Conservation (phyloP, 2,329 filamentous ascomycete genomes). For the Domatiomyces globalis region DNA sequence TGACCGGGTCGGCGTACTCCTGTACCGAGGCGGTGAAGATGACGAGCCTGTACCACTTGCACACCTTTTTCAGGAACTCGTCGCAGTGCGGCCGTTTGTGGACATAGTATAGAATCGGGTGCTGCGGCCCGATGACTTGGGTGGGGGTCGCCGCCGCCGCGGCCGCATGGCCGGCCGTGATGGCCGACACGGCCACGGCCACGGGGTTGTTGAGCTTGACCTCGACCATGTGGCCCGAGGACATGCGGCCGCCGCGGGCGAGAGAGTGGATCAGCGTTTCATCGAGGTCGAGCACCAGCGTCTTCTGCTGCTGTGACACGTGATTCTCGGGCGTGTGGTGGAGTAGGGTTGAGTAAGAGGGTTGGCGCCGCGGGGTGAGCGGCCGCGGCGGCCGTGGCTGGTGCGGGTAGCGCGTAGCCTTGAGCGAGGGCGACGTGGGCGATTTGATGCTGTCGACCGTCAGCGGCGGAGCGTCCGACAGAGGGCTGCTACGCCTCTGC, state of each 20-base stretch:
- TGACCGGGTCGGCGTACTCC: constrained; percentile 95
- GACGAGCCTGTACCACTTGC: constrained; percentile 96
- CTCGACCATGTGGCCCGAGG: constrained; percentile 96
- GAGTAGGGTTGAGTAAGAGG: constrained; percentile 61
- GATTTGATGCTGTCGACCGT: constrained; percentile 77
- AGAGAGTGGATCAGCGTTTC: constrained; percentile 97
- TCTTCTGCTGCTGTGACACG: constrained; percentile 61
- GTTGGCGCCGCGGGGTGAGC: constrained; percentile 74
- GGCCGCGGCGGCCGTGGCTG: constrained; percentile 79
- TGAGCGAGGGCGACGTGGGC: constrained; percentile 62
- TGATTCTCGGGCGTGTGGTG: constrained; percentile 30
- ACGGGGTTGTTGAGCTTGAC: constrained; percentile 69
- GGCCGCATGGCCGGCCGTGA: no score
- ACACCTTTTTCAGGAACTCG: constrained; percentile 84
- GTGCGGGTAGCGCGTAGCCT: constrained; percentile 77
- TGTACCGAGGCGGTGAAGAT: constrained; percentile 96
- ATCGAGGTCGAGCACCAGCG: constrained; percentile 85
- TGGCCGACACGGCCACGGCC: constrained; percentile 38
- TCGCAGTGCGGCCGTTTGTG: constrained; percentile 96
- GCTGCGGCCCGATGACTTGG: constrained; percentile 58
- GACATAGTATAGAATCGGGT: constrained; percentile 96
- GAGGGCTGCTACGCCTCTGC: constrained; percentile 22
- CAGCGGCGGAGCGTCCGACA: constrained; percentile 36
- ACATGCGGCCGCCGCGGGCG: constrained; percentile 90
- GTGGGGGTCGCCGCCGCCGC: constrained; percentile 15